Percentiles rank a stretch among this genome's conserved stretches.
Conservation (phyloP, 1,284 basidiomycete genomes). For the Ustilago crameri region DNA sequence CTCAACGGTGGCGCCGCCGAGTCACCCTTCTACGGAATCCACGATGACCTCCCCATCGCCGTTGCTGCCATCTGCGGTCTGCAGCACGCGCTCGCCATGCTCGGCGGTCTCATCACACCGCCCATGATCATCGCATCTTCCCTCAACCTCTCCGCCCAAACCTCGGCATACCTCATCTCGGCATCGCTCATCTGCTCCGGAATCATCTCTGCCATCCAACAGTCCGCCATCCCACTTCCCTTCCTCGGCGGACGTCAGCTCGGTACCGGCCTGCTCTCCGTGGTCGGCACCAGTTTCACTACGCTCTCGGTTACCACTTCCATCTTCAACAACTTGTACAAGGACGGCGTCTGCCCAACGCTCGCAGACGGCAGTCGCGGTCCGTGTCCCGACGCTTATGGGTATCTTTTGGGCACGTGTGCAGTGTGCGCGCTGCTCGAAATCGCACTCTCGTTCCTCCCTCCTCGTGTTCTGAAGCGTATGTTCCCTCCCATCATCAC, state of each 20-base stretch:
- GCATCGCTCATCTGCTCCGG: conserved; percentile 78
- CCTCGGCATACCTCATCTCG: conserved; percentile 82
- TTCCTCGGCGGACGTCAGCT: conserved; percentile 73
- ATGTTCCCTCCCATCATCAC: conserved; percentile 86
- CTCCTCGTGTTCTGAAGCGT: conserved; percentile 73
- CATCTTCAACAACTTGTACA: conserved; percentile 79
- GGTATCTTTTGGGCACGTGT: conserved; percentile 75
- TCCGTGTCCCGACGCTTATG: conserved; percentile 72
- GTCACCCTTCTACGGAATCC: conserved; percentile 58
- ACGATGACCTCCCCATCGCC: conserved; percentile 54
- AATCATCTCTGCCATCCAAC: conserved; percentile 79
- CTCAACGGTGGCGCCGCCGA: conserved; percentile 23
- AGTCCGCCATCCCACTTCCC: conserved; percentile 76
- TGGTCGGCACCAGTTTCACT: conserved; percentile 86
- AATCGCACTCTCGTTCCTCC: conserved; percentile 80
- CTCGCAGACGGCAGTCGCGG: conserved; percentile 75
- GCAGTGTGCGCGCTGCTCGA: conserved; percentile 83
- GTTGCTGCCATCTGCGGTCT: conserved; percentile 68
- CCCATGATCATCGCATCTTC: conserved; percentile 75
- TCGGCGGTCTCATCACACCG: conserved; percentile 79
- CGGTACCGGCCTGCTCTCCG: conserved; percentile 81
- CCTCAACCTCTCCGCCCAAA: conserved; percentile 66
- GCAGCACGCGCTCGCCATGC: conserved; percentile 83
- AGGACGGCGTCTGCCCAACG: conserved; percentile 79
- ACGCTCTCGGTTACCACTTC: conserved; percentile 78